These are phyloP conservation scores for Ogataea philodendri DNA, from an alignment of 805 yeast genomes.

Conservation along the genomic window DNA sequence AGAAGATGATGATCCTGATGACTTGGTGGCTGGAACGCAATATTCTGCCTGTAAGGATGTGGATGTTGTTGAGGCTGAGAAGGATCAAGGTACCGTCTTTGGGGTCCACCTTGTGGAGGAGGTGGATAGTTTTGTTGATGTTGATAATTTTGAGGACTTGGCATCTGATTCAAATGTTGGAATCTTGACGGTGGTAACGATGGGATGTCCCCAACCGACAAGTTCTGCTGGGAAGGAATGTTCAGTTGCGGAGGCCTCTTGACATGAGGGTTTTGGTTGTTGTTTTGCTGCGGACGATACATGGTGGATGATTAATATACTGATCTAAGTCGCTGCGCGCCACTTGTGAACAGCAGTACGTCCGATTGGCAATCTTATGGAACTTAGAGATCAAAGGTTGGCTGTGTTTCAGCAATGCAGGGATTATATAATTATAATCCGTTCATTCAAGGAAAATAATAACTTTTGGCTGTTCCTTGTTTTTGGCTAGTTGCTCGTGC, in stretches of 20 bases:
- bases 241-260: constrained; percentile 3
- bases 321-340: constrained; percentile 2
- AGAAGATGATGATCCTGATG: constrained; percentile 1
- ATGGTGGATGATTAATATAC: constrained; percentile 1
- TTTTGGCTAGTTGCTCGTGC: constrained; percentile 8
- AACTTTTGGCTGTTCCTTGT: constrained; percentile 13
- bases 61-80: constrained; percentile 5
- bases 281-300: constrained; percentile 11
- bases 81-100: constrained; percentile 7
- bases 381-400: too few species aligned
- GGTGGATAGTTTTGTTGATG: constrained; percentile 2
- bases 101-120: constrained; percentile 4
- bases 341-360: constrained; percentile 2
- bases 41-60: constrained; percentile 10
- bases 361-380: constrained; percentile 2
- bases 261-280: constrained; percentile 2
- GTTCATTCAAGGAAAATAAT: constrained; percentile 8
- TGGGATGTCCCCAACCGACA: constrained; percentile 7
- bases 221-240: constrained; percentile 2
- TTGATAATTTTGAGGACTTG: constrained; percentile 1
- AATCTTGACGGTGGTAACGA: constrained; percentile 11
- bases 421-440: constrained; percentile 11
- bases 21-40: constrained; percentile 2
- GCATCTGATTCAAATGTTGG: constrained; percentile 6
- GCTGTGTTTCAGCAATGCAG: too few species aligned